Evolutionary conservation across 345 rosid genomes (phyloP).

Genomic region (Pelargonium nanum): DNA sequence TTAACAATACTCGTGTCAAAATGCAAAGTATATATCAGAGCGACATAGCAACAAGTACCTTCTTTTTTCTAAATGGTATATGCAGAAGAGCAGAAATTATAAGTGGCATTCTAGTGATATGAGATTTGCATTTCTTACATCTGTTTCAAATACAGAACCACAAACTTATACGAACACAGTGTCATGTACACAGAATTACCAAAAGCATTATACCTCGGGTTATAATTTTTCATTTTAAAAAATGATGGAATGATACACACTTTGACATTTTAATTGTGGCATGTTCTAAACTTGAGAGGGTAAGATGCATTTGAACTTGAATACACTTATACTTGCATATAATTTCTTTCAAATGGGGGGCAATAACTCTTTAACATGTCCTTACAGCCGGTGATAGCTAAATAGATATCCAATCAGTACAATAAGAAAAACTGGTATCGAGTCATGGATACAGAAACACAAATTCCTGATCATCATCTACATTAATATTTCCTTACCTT

Average conservation of each 20-base stretch:
- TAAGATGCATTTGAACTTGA: too few relatives aligned
- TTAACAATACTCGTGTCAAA: background rate
- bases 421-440: background rate
- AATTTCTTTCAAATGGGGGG: background rate
- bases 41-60: too few relatives aligned
- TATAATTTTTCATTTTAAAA: too few relatives aligned
- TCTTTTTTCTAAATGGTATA: background rate
- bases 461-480: background rate
- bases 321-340: background rate
- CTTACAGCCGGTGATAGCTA: background rate
- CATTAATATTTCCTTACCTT: slow-evolving; percentile 41
- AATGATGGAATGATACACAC: background rate
- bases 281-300: too few relatives aligned
- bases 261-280: background rate
- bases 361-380: background rate
- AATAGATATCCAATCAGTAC: background rate
- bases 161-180: background rate
- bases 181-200: background rate
- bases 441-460: background rate
- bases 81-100: background rate
- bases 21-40: too few relatives aligned
- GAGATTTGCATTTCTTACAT: background rate
- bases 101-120: background rate
- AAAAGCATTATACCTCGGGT: background rate
- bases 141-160: background rate